Conservation (phyloP, 1,284 basidiomycete genomes). For the Takashimella tepidaria region DNA sequence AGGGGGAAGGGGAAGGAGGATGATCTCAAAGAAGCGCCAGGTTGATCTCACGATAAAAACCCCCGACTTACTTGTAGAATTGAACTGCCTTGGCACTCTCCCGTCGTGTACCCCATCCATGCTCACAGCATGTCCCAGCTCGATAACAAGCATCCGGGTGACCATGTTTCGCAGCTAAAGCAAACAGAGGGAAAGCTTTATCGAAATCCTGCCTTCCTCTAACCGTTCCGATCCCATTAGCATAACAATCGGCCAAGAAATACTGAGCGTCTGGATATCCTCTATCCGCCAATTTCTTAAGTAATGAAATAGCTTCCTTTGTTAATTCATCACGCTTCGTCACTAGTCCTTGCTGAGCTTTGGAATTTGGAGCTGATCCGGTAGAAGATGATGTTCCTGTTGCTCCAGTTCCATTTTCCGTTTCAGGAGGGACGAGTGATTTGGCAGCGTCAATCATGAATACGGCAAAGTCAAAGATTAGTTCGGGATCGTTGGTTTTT, state of each 20-base stretch:
- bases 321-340: slow-evolving; percentile 85
- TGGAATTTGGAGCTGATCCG: slow-evolving; percentile 52
- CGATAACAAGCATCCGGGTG: slow-evolving; percentile 95
- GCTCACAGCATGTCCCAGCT: slow-evolving; percentile 95
- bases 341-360: slow-evolving; percentile 54
- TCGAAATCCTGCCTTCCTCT: slow-evolving; percentile 93
- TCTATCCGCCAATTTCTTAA: slow-evolving; percentile 86
- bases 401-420: slow-evolving; percentile 17
- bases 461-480: slow-evolving; percentile 96
- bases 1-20: no score
- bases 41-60: no score
- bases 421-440: slow-evolving; percentile 54
- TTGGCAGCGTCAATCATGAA: slow-evolving; percentile 98
- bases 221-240: slow-evolving; percentile 89
- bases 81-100: slow-evolving; percentile 88
- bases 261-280: slow-evolving; percentile 94
- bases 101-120: slow-evolving; percentile 94
- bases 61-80: slow-evolving; percentile 62
- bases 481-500: slow-evolving; percentile 95
- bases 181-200: slow-evolving; percentile 90
- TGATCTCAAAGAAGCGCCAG: no score
- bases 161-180: slow-evolving; percentile 96
- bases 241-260: slow-evolving; percentile 95
- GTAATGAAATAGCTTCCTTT: slow-evolving; percentile 75
- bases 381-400: slow-evolving; percentile 18